Base-by-base conservation (phyloP, 129 eudicot species). In the Flaveria linearis region DNA sequence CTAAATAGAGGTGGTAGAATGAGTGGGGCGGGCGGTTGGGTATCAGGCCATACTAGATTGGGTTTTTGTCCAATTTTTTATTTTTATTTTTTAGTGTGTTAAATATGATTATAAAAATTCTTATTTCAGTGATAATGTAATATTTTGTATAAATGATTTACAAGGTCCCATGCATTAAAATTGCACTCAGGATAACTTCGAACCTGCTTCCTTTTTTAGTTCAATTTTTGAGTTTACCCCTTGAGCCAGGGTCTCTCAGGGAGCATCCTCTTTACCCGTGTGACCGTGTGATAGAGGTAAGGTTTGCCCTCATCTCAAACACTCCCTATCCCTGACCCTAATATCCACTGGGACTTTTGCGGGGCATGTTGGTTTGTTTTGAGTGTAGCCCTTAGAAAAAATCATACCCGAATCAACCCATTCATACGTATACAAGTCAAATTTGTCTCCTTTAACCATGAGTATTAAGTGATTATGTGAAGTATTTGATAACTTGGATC, bases 401-500 rank as follows among this genome's bases (percentile, higher is more conserved):
- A 33, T 14, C 22, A 63, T 63, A 63, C 43, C 68, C 3, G 20
- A 15, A 63, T 28, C 7, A 14, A 5, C 68, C 45, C 20, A 26
- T 30, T 63, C 4, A 9, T 28, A 63, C 30, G 68, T 63, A 63
- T 28, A 53, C 52, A 33, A 72, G 28, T 13, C 76, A 57, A 72
- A 52, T 23, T 16, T 3, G 60, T 10, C 25, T 22, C 28, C 28
- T 36, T 57, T 52, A 72, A 51, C 36, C 76, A 71, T 71, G 50
- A 52, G 11, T 30, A 51, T 17, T 14, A 63, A 63, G 68, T 18
- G 60, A n/a, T 7, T 52, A 11, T 52, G 26, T 63, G 5, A 63
- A 63, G 43, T 63, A 63, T 63, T 16, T 63, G 68, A 71, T 65
- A 65, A 65, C 72, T 22, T 67, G 13, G 67, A 76, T 66, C 67